Percentiles rank a stretch among this genome's conserved stretches.
Conservation (phyloP, 371 early-diverging fungal genomes). For the Nematocida homosporus region DNA sequence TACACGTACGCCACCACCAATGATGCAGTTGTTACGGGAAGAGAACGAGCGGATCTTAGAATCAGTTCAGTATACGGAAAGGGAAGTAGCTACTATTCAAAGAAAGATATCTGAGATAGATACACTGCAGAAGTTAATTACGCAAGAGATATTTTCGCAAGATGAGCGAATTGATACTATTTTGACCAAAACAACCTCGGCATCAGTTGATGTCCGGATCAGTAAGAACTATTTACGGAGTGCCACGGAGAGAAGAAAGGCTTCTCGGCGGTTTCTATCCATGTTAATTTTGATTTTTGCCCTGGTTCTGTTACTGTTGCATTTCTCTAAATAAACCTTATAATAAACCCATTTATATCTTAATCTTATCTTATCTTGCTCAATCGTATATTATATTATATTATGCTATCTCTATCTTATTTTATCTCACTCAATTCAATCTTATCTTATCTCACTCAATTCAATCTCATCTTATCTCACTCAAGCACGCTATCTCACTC, state of each 20-base stretch:
- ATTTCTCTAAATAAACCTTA: slow-evolving; percentile 25
- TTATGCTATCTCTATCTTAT: too few species aligned
- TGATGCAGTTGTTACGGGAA: slow-evolving; percentile 46
- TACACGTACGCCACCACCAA: slow-evolving; percentile 5
- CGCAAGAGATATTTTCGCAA: slow-evolving; percentile 46
- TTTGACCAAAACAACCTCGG: slow-evolving; percentile 17
- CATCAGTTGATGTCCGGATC: slow-evolving; percentile 44
- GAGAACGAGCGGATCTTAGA: slow-evolving; percentile 49
- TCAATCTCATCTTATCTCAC: too few species aligned
- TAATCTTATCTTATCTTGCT: not conserved
- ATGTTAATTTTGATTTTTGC: slow-evolving; percentile 39
- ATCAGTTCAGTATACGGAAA: slow-evolving; percentile 16
- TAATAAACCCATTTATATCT: not conserved
- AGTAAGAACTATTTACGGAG: slow-evolving; percentile 40
- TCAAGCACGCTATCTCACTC: too few species aligned
- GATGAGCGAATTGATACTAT: slow-evolving; percentile 50
- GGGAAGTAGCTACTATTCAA: slow-evolving; percentile 26
- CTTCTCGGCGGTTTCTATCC: slow-evolving; percentile 34
- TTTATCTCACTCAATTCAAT: too few species aligned
- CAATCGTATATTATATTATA: not conserved
- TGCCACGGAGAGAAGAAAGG: slow-evolving; percentile 26
- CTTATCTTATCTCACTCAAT: too few species aligned
- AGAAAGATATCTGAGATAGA: slow-evolving; percentile 49
- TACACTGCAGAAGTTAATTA: slow-evolving; percentile 42
- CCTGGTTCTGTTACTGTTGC: slow-evolving; percentile 32